These are phyloP conservation scores for Sclerotinia subarctica DNA, from an alignment of 2,329 filamentous ascomycete species.

Conservation along the genomic window DNA sequence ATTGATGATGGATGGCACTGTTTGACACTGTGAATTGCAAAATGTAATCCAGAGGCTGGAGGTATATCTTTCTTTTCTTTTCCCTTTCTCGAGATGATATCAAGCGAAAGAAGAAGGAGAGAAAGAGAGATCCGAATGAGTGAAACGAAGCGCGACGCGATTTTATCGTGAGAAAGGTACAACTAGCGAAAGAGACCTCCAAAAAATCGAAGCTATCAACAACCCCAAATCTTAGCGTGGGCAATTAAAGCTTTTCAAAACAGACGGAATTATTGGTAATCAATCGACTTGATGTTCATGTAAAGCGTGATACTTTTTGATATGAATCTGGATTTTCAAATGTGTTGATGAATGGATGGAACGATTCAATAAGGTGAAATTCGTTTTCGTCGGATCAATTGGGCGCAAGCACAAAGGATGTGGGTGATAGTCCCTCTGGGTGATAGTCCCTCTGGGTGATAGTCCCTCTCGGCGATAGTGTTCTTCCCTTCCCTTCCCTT, in stretches of 20 bases:
- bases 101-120: background rate
- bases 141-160: conserved; percentile 23
- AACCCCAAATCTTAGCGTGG: background rate
- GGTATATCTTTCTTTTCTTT: background rate
- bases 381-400: conserved; percentile 8
- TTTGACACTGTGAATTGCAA: background rate
- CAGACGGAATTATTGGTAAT: conserved; percentile 3
- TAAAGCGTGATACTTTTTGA: background rate
- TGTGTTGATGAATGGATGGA: background rate
- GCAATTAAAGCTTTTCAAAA: background rate
- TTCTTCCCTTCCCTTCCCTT: background rate
- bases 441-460: no score
- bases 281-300: background rate
- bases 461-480: background rate
- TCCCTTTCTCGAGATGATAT: background rate
- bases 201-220: conserved; percentile 13
- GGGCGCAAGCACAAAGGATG: conserved; percentile 6
- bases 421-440: background rate
- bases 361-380: background rate
- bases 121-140: background rate
- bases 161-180: conserved; percentile 22
- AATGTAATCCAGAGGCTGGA: background rate
- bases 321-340: background rate
- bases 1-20: no score
- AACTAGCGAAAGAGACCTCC: conserved; percentile 33